Conservation (phyloP, 768 basidiomycete species). For the Phylloporus rhodoxanthus region DNA sequence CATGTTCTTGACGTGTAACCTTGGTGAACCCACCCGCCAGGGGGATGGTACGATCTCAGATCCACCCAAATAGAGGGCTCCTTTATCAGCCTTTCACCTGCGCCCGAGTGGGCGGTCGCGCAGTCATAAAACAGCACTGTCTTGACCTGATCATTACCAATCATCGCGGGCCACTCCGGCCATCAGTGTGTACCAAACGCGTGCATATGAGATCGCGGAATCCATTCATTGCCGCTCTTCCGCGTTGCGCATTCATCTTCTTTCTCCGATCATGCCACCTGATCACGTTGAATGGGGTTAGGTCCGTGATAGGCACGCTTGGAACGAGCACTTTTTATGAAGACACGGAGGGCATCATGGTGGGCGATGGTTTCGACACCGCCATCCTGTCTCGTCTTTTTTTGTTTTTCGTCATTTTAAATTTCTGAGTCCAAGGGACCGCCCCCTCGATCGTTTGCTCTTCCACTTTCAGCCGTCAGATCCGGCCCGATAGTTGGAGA, state of each 20-base stretch:
- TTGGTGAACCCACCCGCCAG: constrained; percentile 18
- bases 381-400: not conserved
- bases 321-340: not conserved
- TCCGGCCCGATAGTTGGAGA: not conserved
- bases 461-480: not conserved
- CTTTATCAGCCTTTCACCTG: constrained; percentile 29
- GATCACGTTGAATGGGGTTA: constrained; percentile 12
- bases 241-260: constrained; percentile 7
- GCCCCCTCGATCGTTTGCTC: not conserved
- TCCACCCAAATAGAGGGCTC: constrained; percentile 7
- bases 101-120: constrained; percentile 2
- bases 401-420: not conserved
- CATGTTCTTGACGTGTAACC: constrained; percentile 24
- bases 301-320: constrained; percentile 9
- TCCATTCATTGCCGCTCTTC: constrained; percentile 21
- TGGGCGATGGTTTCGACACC: not conserved
- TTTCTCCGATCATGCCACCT: constrained; percentile 15
- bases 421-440: not conserved
- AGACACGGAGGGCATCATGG: not conserved
- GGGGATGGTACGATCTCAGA: constrained; percentile 24
- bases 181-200: constrained; percentile 4
- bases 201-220: constrained; percentile 18
- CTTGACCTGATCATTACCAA: constrained; percentile 22
- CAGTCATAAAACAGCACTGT: not conserved
- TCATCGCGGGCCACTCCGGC: constrained; percentile 9